Conservation (phyloP, 495 filamentous ascomycete genomes). For the Daldinia decipiens region DNA sequence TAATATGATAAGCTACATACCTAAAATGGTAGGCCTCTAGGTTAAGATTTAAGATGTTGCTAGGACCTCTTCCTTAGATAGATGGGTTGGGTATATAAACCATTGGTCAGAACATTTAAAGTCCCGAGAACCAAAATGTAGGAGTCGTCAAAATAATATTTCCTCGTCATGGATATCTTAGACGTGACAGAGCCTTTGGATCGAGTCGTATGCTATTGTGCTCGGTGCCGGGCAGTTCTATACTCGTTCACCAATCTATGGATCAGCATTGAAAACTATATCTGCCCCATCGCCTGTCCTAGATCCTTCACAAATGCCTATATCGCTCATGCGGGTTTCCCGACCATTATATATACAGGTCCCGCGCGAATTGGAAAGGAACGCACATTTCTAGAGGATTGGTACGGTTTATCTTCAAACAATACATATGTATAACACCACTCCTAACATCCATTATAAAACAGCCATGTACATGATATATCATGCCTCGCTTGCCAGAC, state of each 20-base stretch:
- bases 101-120: too few species aligned
- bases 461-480: slow-evolving; percentile 48
- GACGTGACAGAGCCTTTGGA: slow-evolving; percentile 35
- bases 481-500: slow-evolving; percentile 45
- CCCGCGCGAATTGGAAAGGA: slow-evolving; percentile 42
- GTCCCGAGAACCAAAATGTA: too few species aligned
- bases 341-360: slow-evolving; percentile 32
- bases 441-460: too few species aligned
- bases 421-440: too few species aligned
- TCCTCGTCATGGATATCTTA: too few species aligned
- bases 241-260: slow-evolving; percentile 56
- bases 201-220: slow-evolving; percentile 50
- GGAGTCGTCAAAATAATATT: too few species aligned
- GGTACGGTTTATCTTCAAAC: slow-evolving; percentile 27
- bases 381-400: slow-evolving; percentile 48
- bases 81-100: too few species aligned
- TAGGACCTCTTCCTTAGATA: too few species aligned
- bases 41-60: too few species aligned
- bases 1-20: too few species aligned
- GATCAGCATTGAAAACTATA: slow-evolving; percentile 56
- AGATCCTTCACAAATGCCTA: too few species aligned
- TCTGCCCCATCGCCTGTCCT: slow-evolving; percentile 47
- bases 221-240: slow-evolving; percentile 50
- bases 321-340: slow-evolving; percentile 33
- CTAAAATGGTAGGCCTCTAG: too few species aligned